A percentile compares a stretch with the other conserved stretches of the same genome.
Conservation (phyloP, 495 filamentous ascomycete species). For the Extremus antarcticus region DNA sequence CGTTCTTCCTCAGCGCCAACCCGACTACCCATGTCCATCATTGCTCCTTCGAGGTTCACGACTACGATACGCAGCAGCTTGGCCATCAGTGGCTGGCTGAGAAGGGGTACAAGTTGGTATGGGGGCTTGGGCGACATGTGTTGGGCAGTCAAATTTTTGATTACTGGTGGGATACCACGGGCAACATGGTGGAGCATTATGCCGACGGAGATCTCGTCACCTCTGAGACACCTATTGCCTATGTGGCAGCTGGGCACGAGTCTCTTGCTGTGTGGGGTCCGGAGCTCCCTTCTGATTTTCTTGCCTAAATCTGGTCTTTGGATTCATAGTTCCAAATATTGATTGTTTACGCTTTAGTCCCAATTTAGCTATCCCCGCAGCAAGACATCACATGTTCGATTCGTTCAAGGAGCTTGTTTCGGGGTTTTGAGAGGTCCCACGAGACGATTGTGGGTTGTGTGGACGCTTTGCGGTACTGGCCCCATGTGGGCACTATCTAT, state of each 20-base stretch:
- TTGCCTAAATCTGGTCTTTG: too few species aligned
- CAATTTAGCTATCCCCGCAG: too few species aligned
- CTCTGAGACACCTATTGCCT: conserved; percentile 11
- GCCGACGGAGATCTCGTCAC: conserved; percentile 18
- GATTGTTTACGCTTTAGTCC: too few species aligned
- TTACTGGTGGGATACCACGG: conserved; percentile 42
- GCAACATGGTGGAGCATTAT: conserved; percentile 15
- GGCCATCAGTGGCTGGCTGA: conserved; percentile 56
- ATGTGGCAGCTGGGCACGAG: background rate
- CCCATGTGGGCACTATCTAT: too few species aligned
- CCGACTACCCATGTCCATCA: conserved; percentile 53
- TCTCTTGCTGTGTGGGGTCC: conserved; percentile 15
- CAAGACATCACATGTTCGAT: too few species aligned
- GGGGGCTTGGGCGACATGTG: conserved; percentile 59
- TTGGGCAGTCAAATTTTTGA: conserved; percentile 54
- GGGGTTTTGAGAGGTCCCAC: too few species aligned
- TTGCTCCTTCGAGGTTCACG: conserved; percentile 59
- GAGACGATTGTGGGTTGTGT: too few species aligned
- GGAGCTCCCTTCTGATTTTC: too few species aligned
- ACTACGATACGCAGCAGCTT: conserved; percentile 60
- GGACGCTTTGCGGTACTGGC: too few species aligned
- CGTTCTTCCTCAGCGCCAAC: conserved; percentile 23
- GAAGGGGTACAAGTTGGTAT: conserved; percentile 52
- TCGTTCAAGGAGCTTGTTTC: too few species aligned
- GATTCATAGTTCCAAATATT: too few species aligned